Evolutionary conservation across 139 green algal species (phyloP), one percentile per base, ranked within the genome.

Genomic region (Raphidocelis subcapitata): DNA sequence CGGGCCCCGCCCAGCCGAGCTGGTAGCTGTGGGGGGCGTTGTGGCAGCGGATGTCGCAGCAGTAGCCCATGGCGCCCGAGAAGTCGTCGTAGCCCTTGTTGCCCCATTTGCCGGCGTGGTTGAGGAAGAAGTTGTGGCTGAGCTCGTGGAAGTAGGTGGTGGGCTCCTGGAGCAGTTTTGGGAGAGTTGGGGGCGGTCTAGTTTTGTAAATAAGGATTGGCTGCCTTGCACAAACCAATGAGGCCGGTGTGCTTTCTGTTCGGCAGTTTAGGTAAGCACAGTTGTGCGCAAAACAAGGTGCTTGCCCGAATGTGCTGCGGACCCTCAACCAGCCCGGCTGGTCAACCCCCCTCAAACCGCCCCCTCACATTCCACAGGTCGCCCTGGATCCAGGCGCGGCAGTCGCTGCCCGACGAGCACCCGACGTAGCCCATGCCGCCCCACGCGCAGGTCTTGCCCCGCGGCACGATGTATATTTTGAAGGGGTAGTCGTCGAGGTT

Each of bases 381-480:
- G 29, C 61, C 62, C 18, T 46, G 54, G 31, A 76, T 59, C 77
- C 77, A 83, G 3, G 52, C 62, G 15, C 72, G 60, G 72, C 77
- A 83, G 33, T 69, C 49, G 0, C 18, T 8, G 57, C 51, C 57
- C n/a, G n/a, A n/a, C n/a, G n/a, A n/a, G 60, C 77, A 83, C 36
- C 77, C 77, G 28, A 83, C 65, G 28, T 64, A 73, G 32, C 60
- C 77, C 72, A 76, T 67, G 29, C 77, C 77, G 10, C 64, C 77
- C 67, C 74, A 80, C 8, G 23, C 32, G 65, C 77, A 83, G 31
- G 67, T 20, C 47, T 68, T 31, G 26, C 77, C 65, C 28, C 59
- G 37, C 14, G 72, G 72, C 24, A 76, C 41, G 4, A 83, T 49
- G 64, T 76, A 83, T 0, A 80, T n/a, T 21, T 79, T 73, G 55